phyloP scores from a whole-genome alignment of 1,139 yeast genomes.

The Zygoascus hellenicus region DNA sequence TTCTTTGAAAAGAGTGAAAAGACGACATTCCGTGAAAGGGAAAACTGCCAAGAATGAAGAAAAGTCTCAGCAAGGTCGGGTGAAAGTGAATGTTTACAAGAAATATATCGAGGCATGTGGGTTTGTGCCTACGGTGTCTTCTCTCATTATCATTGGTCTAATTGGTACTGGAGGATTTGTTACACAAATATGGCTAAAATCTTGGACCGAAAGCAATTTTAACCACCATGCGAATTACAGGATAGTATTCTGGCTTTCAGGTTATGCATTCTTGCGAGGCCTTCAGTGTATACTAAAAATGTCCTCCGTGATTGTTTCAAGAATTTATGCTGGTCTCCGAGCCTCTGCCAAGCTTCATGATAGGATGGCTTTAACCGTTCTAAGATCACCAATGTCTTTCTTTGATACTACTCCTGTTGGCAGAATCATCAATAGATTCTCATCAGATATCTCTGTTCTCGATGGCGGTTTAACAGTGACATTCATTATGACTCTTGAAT shows the following conservation, averaged over 20 bases:
- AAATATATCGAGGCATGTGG: conserved; percentile 85
- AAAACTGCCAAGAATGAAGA: conserved; percentile 40
- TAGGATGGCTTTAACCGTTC: conserved; percentile 69
- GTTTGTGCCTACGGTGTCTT: conserved; percentile 52
- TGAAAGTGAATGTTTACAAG: conserved; percentile 73
- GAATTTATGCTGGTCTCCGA: conserved; percentile 75
- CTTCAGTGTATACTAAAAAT: conserved; percentile 48
- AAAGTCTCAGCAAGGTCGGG: conserved; percentile 79
- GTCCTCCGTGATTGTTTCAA: conserved; percentile 54
- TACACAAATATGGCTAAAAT: conserved; percentile 82
- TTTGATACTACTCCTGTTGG: conserved; percentile 69
- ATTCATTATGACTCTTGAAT: conserved; percentile 43
- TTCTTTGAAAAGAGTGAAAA: conserved; percentile 37
- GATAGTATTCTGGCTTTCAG: conserved; percentile 58
- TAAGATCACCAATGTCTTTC: conserved; percentile 68
- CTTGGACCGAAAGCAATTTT: conserved; percentile 87
- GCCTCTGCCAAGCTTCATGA: conserved; percentile 78
- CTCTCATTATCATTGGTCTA: conserved; percentile 37
- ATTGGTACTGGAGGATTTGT: conserved; percentile 47
- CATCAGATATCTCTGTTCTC: conserved; percentile 61
- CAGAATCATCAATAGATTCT: conserved; percentile 63
- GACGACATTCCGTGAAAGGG: conserved; percentile 23
- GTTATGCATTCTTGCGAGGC: conserved; percentile 42
- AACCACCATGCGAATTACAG: conserved; percentile 60
- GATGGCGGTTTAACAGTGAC: conserved; percentile 52